phyloP scores from a whole-genome alignment of 2,329 filamentous ascomycete genomes.

The Anisogramma anomala region DNA sequence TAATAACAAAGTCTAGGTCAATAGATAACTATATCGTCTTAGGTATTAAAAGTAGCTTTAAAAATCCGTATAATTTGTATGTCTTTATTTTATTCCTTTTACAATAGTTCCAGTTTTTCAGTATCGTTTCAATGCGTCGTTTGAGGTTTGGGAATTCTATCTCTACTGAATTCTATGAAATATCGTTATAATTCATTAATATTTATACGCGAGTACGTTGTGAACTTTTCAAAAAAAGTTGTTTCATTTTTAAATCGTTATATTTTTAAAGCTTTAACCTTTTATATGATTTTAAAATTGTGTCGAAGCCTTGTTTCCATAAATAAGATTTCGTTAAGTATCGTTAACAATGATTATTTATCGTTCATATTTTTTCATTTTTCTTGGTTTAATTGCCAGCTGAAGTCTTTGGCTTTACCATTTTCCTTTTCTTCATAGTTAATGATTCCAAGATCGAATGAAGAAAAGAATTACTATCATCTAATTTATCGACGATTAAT shows the following conservation, averaged over 20 bases:
- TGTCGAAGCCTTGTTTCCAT: too few species aligned
- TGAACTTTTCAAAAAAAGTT: too few species aligned
- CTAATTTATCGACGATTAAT: not conserved
- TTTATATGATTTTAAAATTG: too few species aligned
- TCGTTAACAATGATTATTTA: not conserved
- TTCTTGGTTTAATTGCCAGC: not conserved
- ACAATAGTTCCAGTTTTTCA: not conserved
- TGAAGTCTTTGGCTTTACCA: constrained; percentile 15
- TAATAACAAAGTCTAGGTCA: not conserved
- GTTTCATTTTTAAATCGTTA: too few species aligned
- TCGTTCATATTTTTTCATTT: not conserved
- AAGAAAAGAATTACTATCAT: not conserved
- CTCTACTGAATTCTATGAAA: too few species aligned
- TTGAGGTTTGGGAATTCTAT: too few species aligned
- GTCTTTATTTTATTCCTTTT: not conserved
- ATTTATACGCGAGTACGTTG: too few species aligned
- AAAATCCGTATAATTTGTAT: not conserved
- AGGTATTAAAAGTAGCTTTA: not conserved
- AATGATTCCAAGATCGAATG: not conserved
- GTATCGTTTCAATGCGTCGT: too few species aligned
- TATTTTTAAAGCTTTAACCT: too few species aligned
- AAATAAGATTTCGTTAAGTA: too few species aligned
- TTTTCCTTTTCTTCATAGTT: constrained; percentile 12
- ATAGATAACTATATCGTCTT: not conserved
- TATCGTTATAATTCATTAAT: too few species aligned